Base-by-base conservation (phyloP, 2,329 filamentous ascomycete species). In the Pseudonectria buxi region DNA sequence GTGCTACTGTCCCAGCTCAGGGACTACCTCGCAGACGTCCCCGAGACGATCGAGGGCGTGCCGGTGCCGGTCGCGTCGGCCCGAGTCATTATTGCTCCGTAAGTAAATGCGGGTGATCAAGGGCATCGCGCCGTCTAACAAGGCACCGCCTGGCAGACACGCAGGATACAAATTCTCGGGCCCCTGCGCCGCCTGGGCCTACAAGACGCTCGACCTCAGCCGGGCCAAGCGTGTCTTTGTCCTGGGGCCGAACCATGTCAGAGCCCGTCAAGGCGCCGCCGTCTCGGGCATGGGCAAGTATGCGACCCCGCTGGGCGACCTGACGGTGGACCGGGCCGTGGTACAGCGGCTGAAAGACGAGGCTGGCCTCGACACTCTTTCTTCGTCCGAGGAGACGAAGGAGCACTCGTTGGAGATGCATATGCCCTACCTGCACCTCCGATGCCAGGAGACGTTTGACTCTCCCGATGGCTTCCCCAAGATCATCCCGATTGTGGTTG, bases 381-480 rank as follows among this genome's bases (percentile, higher is more conserved):
- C 74, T 2, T 62, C 60, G 13, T 53, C 66, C 4, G 69, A 78
- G 6, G 92, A 98, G 53, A 76, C 87, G 43, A 73, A 76, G 5
- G 92, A 98, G 62, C 92, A 98, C 62, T 95, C 86, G 33, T 74
- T 96, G 2, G 92, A 98, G 67, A 94, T 98, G 83, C 92, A 98
- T 50, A 71, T 96, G 7, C 90, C 92, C 0, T 95, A 94, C 55
- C 83, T 96, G 44, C 89, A 88, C 69, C 88, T 89, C 56, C 78
- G 85, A 35, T 71, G 79, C 3, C 53, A 72, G 33, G 64, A 69
- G 39, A 69, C 68, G 0, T 73, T 76, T 43, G 63, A 61, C 1
- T 63, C 68, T 0, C 54, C 63, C 0, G 63, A 72, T 1, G 54
- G 72, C 4, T 86, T 84, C 49, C 87, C 90, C 0, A 74, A 72